Evolutionary conservation across 1,139 yeast genomes (phyloP).

Genomic region (Eremothecium cymbalariae): DNA sequence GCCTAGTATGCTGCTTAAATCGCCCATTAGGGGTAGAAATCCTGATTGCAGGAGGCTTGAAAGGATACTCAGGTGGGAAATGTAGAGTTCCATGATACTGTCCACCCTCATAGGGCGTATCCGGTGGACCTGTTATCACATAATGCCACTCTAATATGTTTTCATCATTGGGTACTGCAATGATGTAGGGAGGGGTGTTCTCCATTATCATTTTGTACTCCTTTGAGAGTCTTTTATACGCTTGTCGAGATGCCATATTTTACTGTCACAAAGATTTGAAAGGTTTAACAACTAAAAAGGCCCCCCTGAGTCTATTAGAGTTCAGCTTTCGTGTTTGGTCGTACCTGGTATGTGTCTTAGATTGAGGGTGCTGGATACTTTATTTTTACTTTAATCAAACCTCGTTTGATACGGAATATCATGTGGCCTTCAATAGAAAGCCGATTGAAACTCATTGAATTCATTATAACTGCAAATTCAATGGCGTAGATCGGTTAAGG

Average conservation of each 20-base stretch:
- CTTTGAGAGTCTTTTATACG: slow-evolving; percentile 48
- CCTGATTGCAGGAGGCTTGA: slow-evolving; percentile 83
- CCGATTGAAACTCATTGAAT: too few species aligned
- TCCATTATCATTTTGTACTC: slow-evolving; percentile 70
- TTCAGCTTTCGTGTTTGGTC: too few species aligned
- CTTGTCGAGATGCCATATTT: slow-evolving; percentile 46
- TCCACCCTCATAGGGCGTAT: slow-evolving; percentile 76
- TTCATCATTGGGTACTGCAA: slow-evolving; percentile 76
- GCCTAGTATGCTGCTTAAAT: slow-evolving; percentile 65
- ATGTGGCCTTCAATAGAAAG: too few species aligned
- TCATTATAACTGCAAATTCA: too few species aligned
- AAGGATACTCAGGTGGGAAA: slow-evolving; percentile 84
- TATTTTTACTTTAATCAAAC: too few species aligned
- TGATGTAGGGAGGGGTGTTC: slow-evolving; percentile 73
- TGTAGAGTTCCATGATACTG: slow-evolving; percentile 83
- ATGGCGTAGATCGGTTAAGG: too few species aligned
- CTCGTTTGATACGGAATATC: too few species aligned
- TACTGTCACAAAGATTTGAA: too few species aligned
- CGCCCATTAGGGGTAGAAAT: slow-evolving; percentile 85
- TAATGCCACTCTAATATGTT: slow-evolving; percentile 57
- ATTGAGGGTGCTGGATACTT: too few species aligned
- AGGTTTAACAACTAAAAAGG: too few species aligned
- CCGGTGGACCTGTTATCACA: slow-evolving; percentile 64
- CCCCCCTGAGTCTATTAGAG: too few species aligned
- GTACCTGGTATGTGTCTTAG: too few species aligned